These are phyloP conservation scores for Ceratobasidium sp. DNA, from an alignment of 1,284 basidiomycete genomes.

Conservation along the genomic window DNA sequence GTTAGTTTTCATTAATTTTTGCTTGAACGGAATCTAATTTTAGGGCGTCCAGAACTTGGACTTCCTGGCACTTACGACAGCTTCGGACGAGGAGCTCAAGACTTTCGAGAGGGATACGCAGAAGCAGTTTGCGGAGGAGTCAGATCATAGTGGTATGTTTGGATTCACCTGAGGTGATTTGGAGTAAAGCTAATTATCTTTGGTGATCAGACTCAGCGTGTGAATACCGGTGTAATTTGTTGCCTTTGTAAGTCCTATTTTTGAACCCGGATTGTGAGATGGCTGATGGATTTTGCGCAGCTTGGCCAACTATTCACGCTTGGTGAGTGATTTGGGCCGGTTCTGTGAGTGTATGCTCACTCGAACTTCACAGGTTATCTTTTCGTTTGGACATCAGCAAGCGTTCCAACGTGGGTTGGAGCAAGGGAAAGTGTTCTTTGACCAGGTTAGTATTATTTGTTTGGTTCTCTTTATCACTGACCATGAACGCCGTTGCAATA, in stretches of 20 bases:
- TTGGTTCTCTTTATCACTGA: background rate
- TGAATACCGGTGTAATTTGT: constrained; percentile 70
- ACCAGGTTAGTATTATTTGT: constrained; percentile 61
- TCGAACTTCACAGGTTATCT: constrained; percentile 63
- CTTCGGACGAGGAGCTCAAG: constrained; percentile 68
- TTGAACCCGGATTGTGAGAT: constrained; percentile 43
- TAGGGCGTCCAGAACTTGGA: constrained; percentile 67
- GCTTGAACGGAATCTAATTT: background rate
- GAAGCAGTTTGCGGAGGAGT: constrained; percentile 64
- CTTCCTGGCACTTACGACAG: constrained; percentile 69
- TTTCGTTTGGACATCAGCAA: constrained; percentile 85
- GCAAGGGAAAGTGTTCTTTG: constrained; percentile 72
- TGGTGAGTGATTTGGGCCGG: constrained; percentile 54
- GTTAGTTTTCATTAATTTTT: constrained; percentile 52
- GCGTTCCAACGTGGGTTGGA: constrained; percentile 74
- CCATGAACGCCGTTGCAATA: constrained; percentile 51
- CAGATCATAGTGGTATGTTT: constrained; percentile 63
- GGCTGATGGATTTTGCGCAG: constrained; percentile 54
- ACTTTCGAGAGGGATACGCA: constrained; percentile 73
- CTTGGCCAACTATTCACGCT: constrained; percentile 77
- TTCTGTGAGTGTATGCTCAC: background rate
- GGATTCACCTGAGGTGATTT: background rate
- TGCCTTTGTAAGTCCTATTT: constrained; percentile 73
- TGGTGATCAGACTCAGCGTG: constrained; percentile 63
- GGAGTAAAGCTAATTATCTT: background rate